These are phyloP conservation scores for Dorcoceras hygrometricum DNA, from an alignment of 257 asterid genomes.

Conservation along the genomic window DNA sequence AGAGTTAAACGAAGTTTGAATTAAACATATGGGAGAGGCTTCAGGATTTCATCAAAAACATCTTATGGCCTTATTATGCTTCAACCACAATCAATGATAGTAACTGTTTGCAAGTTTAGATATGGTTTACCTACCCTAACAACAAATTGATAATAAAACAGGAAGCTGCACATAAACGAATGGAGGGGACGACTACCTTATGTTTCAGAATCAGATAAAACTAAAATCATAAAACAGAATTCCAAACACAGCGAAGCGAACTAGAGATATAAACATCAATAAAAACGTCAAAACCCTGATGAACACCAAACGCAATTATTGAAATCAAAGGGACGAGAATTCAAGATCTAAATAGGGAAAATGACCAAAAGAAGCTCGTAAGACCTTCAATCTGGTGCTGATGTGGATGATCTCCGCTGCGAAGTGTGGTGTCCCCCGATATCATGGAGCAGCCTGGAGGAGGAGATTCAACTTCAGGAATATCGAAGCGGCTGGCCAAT, in stretches of 20 bases:
- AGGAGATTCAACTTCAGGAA: constrained; percentile 83
- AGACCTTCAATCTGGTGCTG: constrained; percentile 80
- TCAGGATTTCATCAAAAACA: not conserved
- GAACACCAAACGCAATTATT: not conserved
- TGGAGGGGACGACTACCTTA: not conserved
- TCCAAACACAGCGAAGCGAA: not conserved
- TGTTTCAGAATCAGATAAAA: not conserved
- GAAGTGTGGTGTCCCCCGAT: constrained; percentile 77
- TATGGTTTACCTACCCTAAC: not conserved
- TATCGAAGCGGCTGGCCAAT: constrained; percentile 85
- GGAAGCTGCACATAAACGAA: not conserved
- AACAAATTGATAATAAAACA: too few species aligned
- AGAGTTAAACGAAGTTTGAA: not conserved
- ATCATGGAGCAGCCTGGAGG: constrained; percentile 77
- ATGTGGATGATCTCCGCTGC: constrained; percentile 92
- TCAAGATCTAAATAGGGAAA: not conserved
- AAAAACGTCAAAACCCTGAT: not conserved
- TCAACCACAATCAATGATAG: not conserved
- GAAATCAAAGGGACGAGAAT: not conserved
- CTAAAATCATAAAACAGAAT: not conserved
- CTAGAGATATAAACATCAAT: not conserved
- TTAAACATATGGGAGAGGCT: not conserved
- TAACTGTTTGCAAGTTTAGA: not conserved
- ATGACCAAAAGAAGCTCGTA: not conserved
- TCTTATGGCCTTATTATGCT: not conserved